These are phyloP conservation scores for Avicennia marina DNA, from an alignment of 257 asterid genomes.

Conservation along the genomic window DNA sequence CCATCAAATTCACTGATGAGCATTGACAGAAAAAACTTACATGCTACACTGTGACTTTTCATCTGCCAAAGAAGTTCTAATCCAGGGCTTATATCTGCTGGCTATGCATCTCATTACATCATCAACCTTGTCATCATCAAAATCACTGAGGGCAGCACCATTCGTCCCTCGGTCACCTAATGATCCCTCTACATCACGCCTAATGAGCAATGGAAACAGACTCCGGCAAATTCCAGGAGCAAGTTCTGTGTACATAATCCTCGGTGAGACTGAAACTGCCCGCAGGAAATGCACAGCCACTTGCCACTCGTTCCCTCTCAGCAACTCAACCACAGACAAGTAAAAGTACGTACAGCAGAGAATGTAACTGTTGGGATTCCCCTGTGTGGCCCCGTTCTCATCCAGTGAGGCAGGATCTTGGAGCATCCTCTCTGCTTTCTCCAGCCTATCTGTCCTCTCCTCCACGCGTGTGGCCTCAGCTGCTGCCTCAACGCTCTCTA, in stretches of 20 bases:
- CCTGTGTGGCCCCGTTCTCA: conserved; percentile 53
- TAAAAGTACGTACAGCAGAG: conserved; percentile 60
- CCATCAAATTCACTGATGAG: no score
- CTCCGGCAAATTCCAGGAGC: conserved; percentile 50
- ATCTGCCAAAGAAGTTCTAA: conserved; percentile 21
- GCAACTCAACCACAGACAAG: conserved; percentile 46
- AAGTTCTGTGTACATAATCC: conserved; percentile 42
- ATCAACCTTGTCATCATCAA: conserved; percentile 29
- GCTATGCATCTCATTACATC: conserved; percentile 60
- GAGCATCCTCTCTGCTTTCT: conserved; percentile 68
- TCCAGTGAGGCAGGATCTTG: conserved; percentile 82
- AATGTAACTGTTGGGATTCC: conserved; percentile 44
- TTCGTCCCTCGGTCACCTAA: conserved; percentile 11
- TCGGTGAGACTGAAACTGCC: conserved; percentile 54
- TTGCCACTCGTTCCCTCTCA: conserved; percentile 61
- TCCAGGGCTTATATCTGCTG: conserved; percentile 66
- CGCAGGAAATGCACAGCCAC: conserved; percentile 76
- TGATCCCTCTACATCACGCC: conserved; percentile 10
- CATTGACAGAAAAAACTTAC: no score
- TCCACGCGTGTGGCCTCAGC: conserved; percentile 18
- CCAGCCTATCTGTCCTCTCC: conserved; percentile 33
- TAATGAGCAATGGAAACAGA: conserved; percentile 28
- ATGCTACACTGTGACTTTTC: conserved; percentile 15
- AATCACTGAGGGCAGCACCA: conserved; percentile 13
- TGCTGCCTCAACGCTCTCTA: conserved; percentile 51